Percentiles rank a stretch among this genome's conserved stretches.
phyloP scores from a whole-genome alignment of 306 rosid genomes.

The Prunus salicina region DNA sequence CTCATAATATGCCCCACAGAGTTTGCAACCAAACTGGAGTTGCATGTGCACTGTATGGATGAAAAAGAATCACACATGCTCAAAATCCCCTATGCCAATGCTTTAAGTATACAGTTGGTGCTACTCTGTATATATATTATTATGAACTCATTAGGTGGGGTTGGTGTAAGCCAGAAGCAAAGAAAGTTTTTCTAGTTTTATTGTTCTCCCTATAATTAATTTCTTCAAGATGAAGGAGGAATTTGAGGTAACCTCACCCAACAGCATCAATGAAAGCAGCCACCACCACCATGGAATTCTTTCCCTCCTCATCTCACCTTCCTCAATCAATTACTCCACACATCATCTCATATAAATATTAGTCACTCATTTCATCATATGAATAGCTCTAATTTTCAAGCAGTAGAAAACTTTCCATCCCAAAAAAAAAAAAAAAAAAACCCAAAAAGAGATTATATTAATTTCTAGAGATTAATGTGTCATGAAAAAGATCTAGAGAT shows the following conservation, averaged over 20 bases:
- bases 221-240: not conserved
- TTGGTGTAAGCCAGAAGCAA: constrained; percentile 2
- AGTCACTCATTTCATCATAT: not conserved
- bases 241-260: constrained; percentile 10
- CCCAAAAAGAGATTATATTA: not conserved
- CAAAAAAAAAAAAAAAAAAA: too few species aligned
- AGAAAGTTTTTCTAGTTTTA: not conserved
- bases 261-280: constrained; percentile 9
- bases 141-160: not conserved
- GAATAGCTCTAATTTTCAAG: not conserved
- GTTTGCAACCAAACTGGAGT: not conserved
- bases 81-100: not conserved
- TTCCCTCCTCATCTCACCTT: not conserved
- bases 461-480: not conserved
- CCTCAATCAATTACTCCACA: not conserved
- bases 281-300: not conserved
- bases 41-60: not conserved
- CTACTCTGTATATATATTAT: not conserved
- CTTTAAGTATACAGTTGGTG: not conserved
- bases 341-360: not conserved
- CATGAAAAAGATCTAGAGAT: not conserved
- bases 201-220: not conserved
- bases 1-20: not conserved
- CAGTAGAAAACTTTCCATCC: not conserved
- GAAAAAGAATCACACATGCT: not conserved